These are phyloP conservation scores for Boletellus ananas DNA, from an alignment of 768 basidiomycete species.

Conservation along the genomic window DNA sequence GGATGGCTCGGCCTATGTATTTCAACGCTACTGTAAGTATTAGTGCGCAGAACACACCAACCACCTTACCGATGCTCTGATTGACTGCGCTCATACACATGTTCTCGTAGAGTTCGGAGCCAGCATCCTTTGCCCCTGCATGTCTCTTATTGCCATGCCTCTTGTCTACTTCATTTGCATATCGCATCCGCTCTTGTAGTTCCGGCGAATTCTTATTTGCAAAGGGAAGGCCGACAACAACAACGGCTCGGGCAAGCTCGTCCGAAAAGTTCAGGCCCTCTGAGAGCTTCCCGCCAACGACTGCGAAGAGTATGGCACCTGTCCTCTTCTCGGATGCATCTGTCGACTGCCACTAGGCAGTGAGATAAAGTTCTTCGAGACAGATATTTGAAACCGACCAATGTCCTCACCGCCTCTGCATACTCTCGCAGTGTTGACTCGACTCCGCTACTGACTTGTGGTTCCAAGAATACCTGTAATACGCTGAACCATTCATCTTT, in stretches of 20 bases:
- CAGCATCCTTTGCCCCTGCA: conserved; percentile 57
- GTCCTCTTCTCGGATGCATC: conserved; percentile 29
- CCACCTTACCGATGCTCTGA: conserved; percentile 82
- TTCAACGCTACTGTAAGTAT: conserved; percentile 1
- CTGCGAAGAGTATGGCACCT: conserved; percentile 87
- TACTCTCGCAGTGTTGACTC: conserved; percentile 76
- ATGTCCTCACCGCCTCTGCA: conserved; percentile 41
- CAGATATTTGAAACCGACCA: conserved; percentile 13
- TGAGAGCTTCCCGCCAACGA: conserved; percentile 95
- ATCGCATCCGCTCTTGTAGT: conserved; percentile 86
- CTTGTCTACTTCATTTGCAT: conserved; percentile 64
- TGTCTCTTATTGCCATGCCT: conserved; percentile 34
- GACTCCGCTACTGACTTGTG: conserved; percentile 65
- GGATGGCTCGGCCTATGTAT: conserved; percentile 78
- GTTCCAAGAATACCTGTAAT: conserved; percentile 85
- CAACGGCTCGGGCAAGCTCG: conserved; percentile 78
- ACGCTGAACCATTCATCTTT: neutral
- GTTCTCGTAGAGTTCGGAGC: conserved; percentile 83
- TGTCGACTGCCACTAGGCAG: conserved; percentile 11
- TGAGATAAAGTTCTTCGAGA: conserved; percentile 1
- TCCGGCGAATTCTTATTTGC: conserved; percentile 90
- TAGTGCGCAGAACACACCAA: neutral
- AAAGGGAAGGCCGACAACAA: conserved; percentile 89
- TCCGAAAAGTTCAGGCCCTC: conserved; percentile 84
- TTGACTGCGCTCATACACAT: conserved; percentile 95